These are phyloP conservation scores for Scenedesmus sp. DNA, from an alignment of 163 green algal species.

Conservation along the genomic window DNA sequence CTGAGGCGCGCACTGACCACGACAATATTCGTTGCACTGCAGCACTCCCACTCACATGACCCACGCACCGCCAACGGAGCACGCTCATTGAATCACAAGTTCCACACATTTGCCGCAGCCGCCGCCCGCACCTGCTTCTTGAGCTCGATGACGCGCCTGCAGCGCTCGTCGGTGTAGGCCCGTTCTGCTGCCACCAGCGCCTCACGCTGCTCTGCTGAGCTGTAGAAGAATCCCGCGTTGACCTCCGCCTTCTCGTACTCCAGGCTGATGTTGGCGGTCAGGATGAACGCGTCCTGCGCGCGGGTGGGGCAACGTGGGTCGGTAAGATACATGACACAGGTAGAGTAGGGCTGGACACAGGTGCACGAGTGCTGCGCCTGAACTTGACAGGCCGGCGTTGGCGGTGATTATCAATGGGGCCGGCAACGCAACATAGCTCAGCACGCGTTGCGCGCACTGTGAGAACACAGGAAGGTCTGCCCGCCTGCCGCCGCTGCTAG, in stretches of 20 bases:
- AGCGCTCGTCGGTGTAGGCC: constrained; percentile 92
- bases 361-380: too few relatives aligned
- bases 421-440: too few relatives aligned
- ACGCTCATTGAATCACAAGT: neutral
- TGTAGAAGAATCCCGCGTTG: constrained; percentile 99
- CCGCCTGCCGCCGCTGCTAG: too few relatives aligned
- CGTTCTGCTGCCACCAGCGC: constrained; percentile 97
- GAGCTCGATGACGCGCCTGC: constrained; percentile 94
- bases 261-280: constrained; percentile 99
- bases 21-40: too few relatives aligned
- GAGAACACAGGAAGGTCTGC: too few relatives aligned
- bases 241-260: constrained; percentile 99
- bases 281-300: constrained; percentile 85
- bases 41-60: neutral
- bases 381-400: too few relatives aligned
- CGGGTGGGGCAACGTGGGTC: too few relatives aligned
- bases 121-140: constrained; percentile 89
- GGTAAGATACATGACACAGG: too few relatives aligned
- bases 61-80: neutral
- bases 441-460: too few relatives aligned
- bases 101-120: neutral
- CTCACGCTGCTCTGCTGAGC: constrained; percentile 96
- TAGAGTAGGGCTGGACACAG: too few relatives aligned
- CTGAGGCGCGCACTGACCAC: too few relatives aligned
- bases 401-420: too few relatives aligned